These are phyloP conservation scores for Turritis glabra DNA, from an alignment of 345 rosid species.

Conservation along the genomic window DNA sequence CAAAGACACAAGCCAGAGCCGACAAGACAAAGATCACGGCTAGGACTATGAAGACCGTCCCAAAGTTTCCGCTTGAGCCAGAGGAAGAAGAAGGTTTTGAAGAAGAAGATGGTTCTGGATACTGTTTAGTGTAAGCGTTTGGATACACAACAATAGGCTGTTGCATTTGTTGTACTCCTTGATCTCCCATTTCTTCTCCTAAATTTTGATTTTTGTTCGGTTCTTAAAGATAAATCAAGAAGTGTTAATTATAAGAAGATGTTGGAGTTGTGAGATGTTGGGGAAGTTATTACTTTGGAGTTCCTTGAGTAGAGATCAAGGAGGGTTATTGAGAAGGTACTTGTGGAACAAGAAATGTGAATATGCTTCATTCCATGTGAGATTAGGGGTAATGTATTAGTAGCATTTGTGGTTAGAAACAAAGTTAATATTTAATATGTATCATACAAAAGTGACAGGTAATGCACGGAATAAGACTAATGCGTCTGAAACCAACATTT, in stretches of 20 bases:
- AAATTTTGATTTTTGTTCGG: slow-evolving; percentile 4
- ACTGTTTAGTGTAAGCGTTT: slow-evolving; percentile 43
- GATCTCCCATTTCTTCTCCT: slow-evolving; percentile 36
- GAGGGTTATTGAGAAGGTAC: slow-evolving; percentile 37
- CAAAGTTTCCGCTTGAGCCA: slow-evolving; percentile 65
- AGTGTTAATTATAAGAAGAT: slow-evolving; percentile 17
- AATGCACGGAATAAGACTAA: slow-evolving; percentile 32
- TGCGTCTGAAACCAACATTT: slow-evolving; percentile 27
- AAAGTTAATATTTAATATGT: not conserved
- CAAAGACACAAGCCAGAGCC: slow-evolving; percentile 47
- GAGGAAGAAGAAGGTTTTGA: slow-evolving; percentile 35
- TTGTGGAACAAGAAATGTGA: slow-evolving; percentile 40
- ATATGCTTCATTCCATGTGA: slow-evolving; percentile 36
- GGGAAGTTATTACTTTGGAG: slow-evolving; percentile 5
- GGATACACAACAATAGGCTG: slow-evolving; percentile 63
- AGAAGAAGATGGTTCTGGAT: slow-evolving; percentile 42
- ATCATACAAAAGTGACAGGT: slow-evolving; percentile 38
- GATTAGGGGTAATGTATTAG: slow-evolving; percentile 31
- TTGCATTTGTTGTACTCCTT: slow-evolving; percentile 40
- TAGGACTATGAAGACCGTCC: slow-evolving; percentile 57
- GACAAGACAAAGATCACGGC: slow-evolving; percentile 49
- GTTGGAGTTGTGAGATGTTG: slow-evolving; percentile 11
- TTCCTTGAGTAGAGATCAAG: slow-evolving; percentile 45
- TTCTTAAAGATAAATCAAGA: slow-evolving; percentile 18
- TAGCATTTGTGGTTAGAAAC: slow-evolving; percentile 7